Base-by-base conservation (phyloP, 2,329 filamentous ascomycete species). In the Colletotrichum lentis region DNA sequence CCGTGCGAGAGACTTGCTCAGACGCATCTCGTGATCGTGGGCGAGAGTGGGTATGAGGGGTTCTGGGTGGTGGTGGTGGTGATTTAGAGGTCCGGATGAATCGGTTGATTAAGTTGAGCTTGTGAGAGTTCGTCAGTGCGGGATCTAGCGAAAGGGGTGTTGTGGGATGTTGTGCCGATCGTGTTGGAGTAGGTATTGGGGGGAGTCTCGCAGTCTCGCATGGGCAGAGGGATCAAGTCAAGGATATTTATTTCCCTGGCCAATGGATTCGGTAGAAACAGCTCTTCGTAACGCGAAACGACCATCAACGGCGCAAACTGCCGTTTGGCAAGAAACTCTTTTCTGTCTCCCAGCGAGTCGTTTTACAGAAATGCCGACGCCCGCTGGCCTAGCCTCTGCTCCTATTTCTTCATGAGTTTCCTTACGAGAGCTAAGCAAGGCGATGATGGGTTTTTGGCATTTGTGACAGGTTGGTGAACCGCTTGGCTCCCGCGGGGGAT, bases 151-250 rank as follows among this genome's bases (percentile, higher is more conserved):
- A 22, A 41, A 41, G 11, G 22, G 53, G 14, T 35, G 11, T 67
- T 10, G 11, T 14, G 35, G 41, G 54, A 46, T 49, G 60, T 44
- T 18, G 5, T 46, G 24, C 22, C 14, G n/a, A 12, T 18, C 12
- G 22, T 41, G n/a, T 54, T 24, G 46, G 22, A 14, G 20, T 41
- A 22, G 27, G 24, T 2, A 46, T 44, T n/a, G 53, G 46, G 47
- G 35, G 22, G 37, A 41, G 22, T 22, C 16, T 58, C 35, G 53
- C 37, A 49, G 43, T 55, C 49, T 64, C 54, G 47, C 61, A 60
- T 59, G 47, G 37, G n/a, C n/a, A n/a, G n/a, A n/a, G n/a, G n/a
- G n/a, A n/a, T n/a, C n/a, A n/a, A n/a, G n/a, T n/a, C n/a, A n/a
- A n/a, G n/a, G n/a, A n/a, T n/a, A n/a, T n/a, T n/a, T n/a, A n/a